Evolutionary conservation across 139 green algal species (phyloP), one percentile per base, ranked within the genome.

Genomic region (Picochlorum sp.): DNA sequence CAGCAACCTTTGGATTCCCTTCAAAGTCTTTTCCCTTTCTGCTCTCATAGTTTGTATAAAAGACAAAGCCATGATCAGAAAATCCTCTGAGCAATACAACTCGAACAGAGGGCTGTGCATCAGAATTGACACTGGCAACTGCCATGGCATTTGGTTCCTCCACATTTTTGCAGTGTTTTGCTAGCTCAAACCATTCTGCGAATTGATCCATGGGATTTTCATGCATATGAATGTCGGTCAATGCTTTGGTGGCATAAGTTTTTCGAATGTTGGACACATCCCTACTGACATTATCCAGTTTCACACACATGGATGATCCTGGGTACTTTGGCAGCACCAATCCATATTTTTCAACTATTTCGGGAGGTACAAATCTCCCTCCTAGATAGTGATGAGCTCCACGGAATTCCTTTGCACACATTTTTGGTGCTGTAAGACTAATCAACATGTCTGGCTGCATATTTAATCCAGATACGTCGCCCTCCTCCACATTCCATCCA

Each of bases 361-460:
- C 23, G 0, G 23, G 34, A 0, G 91, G 91, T 13, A 98, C 81
- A 65, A 98, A 98, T 30, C 92, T 74, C 16, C 92, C 92, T 2
- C 92, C 92, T 10, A 98, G 68, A 74, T 94, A 98, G 72, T 98
- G 92, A 72, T 87, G 69, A 0, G 45, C n/a, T 16, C 93, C 92
- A 60, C 78, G 44, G 74, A 98, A 98, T 45, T 67, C 31, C 9
- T 51, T 55, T 0, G 90, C 85, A 28, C 72, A 84, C 14, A 80
- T 37, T 83, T 99, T 99, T 37, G 94, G 94, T 6, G 92, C 89
- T 0, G 93, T 97, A 13, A 99, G 82, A 7, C 85, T 95, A 16
- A 97, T 78, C 54, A 97, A 82, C 82, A 96, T 92, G 65, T 90
- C 78, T 1, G 91, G 91, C 14, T 62, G 71, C 38, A 97, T 20